Percentiles rank a stretch among this genome's conserved stretches.
Conservation (phyloP, 1,139 yeast species). For the Taphrina deformans region DNA sequence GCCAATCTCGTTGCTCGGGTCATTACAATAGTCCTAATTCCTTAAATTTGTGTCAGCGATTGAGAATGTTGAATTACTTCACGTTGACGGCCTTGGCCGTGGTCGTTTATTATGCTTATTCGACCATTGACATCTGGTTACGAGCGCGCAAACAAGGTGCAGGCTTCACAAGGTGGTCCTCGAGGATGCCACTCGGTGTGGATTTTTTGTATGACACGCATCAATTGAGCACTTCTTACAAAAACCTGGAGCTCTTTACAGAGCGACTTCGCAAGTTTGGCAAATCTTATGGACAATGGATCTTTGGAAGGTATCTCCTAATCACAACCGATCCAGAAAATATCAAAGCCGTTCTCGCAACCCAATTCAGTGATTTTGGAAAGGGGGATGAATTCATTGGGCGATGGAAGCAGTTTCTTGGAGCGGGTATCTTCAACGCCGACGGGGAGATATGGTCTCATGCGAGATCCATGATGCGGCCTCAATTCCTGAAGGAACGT, state of each 20-base stretch:
- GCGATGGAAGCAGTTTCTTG: slow-evolving; percentile 49
- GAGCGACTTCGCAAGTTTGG: slow-evolving; percentile 7
- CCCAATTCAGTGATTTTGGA: slow-evolving; percentile 53
- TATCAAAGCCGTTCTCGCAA: slow-evolving; percentile 44
- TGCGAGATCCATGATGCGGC: slow-evolving; percentile 59
- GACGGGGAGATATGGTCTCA: slow-evolving; percentile 62
- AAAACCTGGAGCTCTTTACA: slow-evolving; percentile 5
- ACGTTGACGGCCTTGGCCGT: background rate
- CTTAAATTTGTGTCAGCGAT: too few relatives aligned
- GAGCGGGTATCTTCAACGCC: slow-evolving; percentile 61
- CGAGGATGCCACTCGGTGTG: slow-evolving; percentile 3
- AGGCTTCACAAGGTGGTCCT: background rate
- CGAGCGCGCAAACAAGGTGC: background rate
- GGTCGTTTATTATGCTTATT: background rate
- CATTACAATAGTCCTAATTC: too few relatives aligned
- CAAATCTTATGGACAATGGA: slow-evolving; percentile 4
- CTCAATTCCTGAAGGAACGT: slow-evolving; percentile 60
- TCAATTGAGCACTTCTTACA: slow-evolving; percentile 4
- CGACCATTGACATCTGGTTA: background rate
- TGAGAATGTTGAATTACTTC: background rate
- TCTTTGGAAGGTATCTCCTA: slow-evolving; percentile 3
- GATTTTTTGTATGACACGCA: slow-evolving; percentile 2
- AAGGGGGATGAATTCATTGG: slow-evolving; percentile 48
- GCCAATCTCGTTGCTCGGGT: too few relatives aligned
- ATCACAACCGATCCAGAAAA: slow-evolving; percentile 28